Conservation (phyloP, 441 rosid species). For the Gossypium schwendimanii region DNA sequence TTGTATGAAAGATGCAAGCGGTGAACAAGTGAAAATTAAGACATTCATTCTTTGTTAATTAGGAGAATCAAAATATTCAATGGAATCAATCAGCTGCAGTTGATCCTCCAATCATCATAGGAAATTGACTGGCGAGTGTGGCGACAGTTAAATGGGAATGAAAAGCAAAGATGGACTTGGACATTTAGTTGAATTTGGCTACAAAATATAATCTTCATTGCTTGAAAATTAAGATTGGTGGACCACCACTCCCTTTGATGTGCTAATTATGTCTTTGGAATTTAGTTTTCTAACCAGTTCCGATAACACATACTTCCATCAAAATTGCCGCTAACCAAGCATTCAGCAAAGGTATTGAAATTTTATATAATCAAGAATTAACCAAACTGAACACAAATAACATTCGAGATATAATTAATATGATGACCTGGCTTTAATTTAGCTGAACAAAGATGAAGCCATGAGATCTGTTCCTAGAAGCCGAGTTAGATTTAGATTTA, state of each 20-base stretch:
- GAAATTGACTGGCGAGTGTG: background rate
- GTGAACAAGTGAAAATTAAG: background rate
- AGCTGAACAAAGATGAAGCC: background rate
- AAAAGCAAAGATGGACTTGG: slow-evolving; percentile 4
- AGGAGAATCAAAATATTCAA: background rate
- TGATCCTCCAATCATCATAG: background rate
- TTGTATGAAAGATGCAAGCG: background rate
- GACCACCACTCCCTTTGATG: background rate
- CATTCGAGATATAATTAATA: background rate
- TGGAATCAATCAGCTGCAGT: slow-evolving; percentile 1
- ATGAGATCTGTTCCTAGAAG: too few relatives aligned
- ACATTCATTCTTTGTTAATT: background rate
- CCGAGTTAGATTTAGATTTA: too few relatives aligned
- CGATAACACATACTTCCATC: background rate
- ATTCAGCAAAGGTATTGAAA: background rate
- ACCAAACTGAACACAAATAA: background rate
- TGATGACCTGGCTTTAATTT: background rate
- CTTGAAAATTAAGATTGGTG: background rate
- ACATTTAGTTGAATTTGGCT: slow-evolving; percentile 6
- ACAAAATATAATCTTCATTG: background rate
- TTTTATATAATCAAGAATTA: background rate
- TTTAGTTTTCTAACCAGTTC: background rate
- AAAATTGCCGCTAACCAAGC: slow-evolving; percentile 1
- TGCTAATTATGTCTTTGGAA: slow-evolving; percentile 3
- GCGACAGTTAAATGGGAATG: background rate